These are phyloP conservation scores for Dendrobium catenatum DNA, from an alignment of 106 monocot species.

Conservation along the genomic window DNA sequence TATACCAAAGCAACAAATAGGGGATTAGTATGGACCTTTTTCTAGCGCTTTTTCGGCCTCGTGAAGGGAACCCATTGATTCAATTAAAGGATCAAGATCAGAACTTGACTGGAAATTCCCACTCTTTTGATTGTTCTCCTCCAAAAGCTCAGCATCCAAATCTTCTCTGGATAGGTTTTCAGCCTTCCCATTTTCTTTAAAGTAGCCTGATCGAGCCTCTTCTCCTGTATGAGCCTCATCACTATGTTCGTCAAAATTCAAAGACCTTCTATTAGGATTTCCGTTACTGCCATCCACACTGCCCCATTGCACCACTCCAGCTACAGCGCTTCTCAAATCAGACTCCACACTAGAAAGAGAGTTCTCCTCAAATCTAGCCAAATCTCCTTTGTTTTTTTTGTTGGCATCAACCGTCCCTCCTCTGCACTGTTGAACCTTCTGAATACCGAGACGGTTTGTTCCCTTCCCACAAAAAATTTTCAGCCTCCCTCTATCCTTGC, in stretches of 20 bases:
- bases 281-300: slow-evolving; percentile 32
- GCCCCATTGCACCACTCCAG: slow-evolving; percentile 16
- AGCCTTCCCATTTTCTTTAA: slow-evolving; percentile 38
- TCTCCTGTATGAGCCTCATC: slow-evolving; percentile 42
- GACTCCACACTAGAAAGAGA: slow-evolving; percentile 70
- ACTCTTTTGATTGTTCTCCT: slow-evolving; percentile 18
- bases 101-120: slow-evolving; percentile 14
- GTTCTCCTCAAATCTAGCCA: slow-evolving; percentile 35
- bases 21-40: slow-evolving; percentile 34
- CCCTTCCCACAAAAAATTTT: slow-evolving; percentile 33
- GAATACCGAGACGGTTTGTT: slow-evolving; percentile 16
- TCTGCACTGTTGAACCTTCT: slow-evolving; percentile 30
- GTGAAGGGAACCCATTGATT: slow-evolving; percentile 55
- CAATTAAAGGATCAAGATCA: slow-evolving; percentile 43
- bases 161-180: slow-evolving; percentile 18
- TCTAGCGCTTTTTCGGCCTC: slow-evolving; percentile 77
- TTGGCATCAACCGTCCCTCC: slow-evolving; percentile 22
- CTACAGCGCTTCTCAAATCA: slow-evolving; percentile 40
- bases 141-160: slow-evolving; percentile 13
- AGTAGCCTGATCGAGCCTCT: slow-evolving; percentile 27
- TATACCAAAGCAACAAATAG: neutral
- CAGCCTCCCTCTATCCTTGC: slow-evolving; percentile 24
- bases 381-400: slow-evolving; percentile 31
- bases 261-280: slow-evolving; percentile 17
- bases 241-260: slow-evolving; percentile 32